phyloP scores from a whole-genome alignment of 305 asterid species.

The Fraxinus floribunda region DNA sequence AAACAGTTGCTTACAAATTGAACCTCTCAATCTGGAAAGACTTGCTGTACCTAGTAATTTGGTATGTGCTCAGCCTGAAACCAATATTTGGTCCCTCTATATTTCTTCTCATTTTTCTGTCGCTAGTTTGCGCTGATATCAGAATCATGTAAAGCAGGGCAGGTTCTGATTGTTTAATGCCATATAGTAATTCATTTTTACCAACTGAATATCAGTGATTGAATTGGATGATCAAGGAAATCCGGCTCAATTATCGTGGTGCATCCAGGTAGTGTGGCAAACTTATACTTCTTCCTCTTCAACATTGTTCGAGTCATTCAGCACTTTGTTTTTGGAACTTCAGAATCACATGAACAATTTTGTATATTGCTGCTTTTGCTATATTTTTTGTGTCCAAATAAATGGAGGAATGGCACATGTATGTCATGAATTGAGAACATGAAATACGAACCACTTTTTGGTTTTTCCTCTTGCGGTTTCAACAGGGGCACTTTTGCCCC shows the following conservation, averaged over 20 bases:
- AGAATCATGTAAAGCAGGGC: not conserved
- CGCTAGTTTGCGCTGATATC: not conserved
- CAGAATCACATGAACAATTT: not conserved
- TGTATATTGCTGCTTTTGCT: not conserved
- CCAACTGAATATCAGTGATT: not conserved
- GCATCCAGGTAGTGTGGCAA: not conserved
- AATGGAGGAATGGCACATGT: not conserved
- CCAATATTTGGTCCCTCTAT: not conserved
- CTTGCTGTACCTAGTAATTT: not conserved
- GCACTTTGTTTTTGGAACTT: not conserved
- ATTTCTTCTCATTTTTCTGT: not conserved
- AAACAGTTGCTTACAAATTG: not conserved
- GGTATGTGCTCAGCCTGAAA: not conserved
- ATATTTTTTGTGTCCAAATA: not conserved
- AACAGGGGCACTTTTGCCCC: not conserved
- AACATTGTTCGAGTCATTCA: not conserved
- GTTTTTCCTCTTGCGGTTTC: not conserved
- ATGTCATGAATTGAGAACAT: not conserved
- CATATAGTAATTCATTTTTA: not conserved
- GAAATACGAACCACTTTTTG: not conserved
- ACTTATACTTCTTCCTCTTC: not conserved
- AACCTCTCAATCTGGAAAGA: not conserved
- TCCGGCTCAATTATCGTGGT: not conserved
- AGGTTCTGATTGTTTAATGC: not conserved
- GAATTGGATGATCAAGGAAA: not conserved